These are phyloP conservation scores for Trifolium dubium DNA, from an alignment of 306 rosid genomes.

Conservation along the genomic window DNA sequence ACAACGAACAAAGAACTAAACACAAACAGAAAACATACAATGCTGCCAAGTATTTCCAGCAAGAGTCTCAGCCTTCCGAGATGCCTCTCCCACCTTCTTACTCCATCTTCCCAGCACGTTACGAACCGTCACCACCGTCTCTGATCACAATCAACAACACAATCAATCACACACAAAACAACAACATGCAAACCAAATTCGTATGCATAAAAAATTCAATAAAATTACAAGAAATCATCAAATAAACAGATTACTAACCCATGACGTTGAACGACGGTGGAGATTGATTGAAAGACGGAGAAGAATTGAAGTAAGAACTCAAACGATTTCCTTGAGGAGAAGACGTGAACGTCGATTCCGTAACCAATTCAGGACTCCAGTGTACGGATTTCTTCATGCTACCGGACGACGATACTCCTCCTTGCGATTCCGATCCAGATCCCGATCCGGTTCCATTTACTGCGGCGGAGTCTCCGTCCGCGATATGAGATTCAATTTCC, in stretches of 20 bases:
- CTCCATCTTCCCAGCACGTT: constrained; percentile 84
- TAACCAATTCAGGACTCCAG: constrained; percentile 84
- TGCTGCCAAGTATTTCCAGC: constrained; percentile 98
- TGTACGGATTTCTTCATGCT: constrained; percentile 70
- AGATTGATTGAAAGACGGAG: constrained; percentile 35
- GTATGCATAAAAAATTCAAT: not conserved
- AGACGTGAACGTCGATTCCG: constrained; percentile 58
- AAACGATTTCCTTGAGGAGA: constrained; percentile 48
- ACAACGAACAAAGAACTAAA: not conserved
- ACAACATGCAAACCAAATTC: not conserved
- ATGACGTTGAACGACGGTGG: constrained; percentile 52
- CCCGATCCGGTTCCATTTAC: constrained; percentile 53
- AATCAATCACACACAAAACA: constrained; percentile 12
- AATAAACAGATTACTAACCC: constrained; percentile 50
- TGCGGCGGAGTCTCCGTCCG: constrained; percentile 47
- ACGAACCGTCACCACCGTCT: constrained; percentile 65
- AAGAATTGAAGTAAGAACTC: constrained; percentile 36
- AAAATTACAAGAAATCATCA: no score
- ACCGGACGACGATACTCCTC: constrained; percentile 38
- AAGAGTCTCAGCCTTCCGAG: constrained; percentile 81
- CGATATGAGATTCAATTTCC: constrained; percentile 23
- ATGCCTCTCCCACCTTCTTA: constrained; percentile 71
- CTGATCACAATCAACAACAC: constrained; percentile 52
- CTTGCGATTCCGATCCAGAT: constrained; percentile 38
- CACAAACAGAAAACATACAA: constrained; percentile 42